Percentiles rank a stretch among this genome's conserved stretches.
Conservation (phyloP, 495 filamentous ascomycete species). For the Neurospora intermedia region DNA sequence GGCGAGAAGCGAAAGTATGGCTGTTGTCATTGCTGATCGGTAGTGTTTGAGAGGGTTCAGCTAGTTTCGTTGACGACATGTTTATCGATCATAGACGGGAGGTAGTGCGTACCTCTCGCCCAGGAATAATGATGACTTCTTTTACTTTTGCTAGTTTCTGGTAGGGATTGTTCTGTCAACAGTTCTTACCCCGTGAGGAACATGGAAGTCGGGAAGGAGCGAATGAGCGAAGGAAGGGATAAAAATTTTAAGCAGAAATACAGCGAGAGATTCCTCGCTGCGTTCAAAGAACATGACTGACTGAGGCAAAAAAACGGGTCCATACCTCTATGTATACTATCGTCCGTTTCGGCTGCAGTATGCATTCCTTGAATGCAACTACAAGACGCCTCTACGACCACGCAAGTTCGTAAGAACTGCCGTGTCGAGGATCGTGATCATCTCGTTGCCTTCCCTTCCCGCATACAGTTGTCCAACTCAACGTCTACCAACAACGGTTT, state of each 20-base stretch:
- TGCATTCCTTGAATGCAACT: neutral
- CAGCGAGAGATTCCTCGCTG: neutral
- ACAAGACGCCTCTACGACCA: neutral
- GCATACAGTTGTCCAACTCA: neutral
- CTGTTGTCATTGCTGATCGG: neutral
- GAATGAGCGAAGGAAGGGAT: neutral
- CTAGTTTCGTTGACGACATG: neutral
- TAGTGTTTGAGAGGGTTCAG: neutral
- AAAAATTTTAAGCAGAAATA: neutral
- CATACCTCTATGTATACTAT: neutral
- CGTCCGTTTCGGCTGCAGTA: neutral
- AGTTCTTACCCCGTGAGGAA: neutral
- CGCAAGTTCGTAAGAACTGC: neutral
- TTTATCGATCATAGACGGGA: neutral
- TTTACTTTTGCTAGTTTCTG: neutral
- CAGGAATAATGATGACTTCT: neutral
- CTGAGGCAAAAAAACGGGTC: neutral
- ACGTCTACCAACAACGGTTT: neutral
- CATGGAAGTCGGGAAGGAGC: neutral
- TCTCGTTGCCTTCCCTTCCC: neutral
- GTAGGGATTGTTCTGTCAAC: neutral
- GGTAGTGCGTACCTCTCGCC: neutral
- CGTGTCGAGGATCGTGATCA: neutral
- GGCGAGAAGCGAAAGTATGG: neutral
- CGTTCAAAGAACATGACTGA: neutral